A percentile compares a stretch with the other conserved stretches of the same genome.
phyloP scores from a whole-genome alignment of 2,329 filamentous ascomycete genomes.

The Fusarium setosum region DNA sequence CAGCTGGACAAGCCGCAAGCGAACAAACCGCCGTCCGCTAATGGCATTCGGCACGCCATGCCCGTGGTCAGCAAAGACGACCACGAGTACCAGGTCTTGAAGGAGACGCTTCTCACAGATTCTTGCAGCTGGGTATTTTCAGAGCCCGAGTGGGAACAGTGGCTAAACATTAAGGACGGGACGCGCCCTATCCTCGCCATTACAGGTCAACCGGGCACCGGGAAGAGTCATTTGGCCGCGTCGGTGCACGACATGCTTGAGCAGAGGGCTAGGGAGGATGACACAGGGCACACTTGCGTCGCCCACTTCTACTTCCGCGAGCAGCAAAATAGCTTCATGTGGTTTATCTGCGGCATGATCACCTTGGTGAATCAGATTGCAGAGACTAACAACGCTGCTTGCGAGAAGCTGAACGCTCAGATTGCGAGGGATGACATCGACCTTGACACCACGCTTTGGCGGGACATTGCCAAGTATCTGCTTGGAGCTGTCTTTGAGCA shows the following conservation, averaged over 20 bases:
- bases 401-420: conserved; percentile 45
- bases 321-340: conserved; percentile 41
- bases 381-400: conserved; percentile 42
- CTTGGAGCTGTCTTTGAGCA: background rate
- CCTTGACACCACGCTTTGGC: background rate
- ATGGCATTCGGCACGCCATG: conserved; percentile 39
- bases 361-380: conserved; percentile 46
- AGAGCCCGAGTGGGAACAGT: conserved; percentile 44
- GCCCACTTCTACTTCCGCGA: conserved; percentile 53
- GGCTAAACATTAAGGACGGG: conserved; percentile 19
- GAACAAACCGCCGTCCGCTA: conserved; percentile 38
- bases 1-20: conserved; percentile 23
- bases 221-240: conserved; percentile 48
- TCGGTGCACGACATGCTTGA: conserved; percentile 34
- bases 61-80: conserved; percentile 33
- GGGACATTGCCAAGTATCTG: background rate
- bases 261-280: conserved; percentile 16
- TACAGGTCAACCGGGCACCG: conserved; percentile 43
- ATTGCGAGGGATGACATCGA: conserved; percentile 37
- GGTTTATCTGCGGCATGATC: conserved; percentile 39
- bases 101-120: conserved; percentile 44
- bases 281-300: conserved; percentile 32
- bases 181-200: conserved; percentile 42
- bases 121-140: conserved; percentile 47
- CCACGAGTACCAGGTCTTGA: conserved; percentile 42